Evolutionary conservation across 2,329 filamentous ascomycete species (phyloP), one percentile per base, ranked within the genome.

Genomic region (Teratosphaeria destructans): DNA sequence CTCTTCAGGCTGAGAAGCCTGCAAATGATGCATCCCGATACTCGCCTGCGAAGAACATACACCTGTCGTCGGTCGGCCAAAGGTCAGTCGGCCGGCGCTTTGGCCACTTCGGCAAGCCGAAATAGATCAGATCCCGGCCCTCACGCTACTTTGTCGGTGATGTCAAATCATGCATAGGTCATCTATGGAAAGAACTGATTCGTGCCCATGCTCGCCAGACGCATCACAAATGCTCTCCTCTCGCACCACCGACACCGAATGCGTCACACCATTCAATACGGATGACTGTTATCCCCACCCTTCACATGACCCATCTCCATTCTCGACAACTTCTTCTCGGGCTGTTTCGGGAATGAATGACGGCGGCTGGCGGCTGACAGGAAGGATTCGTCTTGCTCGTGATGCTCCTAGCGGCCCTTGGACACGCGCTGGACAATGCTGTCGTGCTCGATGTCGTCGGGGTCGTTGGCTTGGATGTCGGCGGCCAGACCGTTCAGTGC

Each of bases 391-490:
- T 32, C 53, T 32, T 37, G 53, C 27, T 37, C 56, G 56, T 57
- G 56, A 54, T 56, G 37, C 59, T 62, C 60, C 74, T 78, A 79
- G 67, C 78, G 78, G 62, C 78, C 78, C 76, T 79, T 80, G 72
- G 75, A 75, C 61, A 79, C 78, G 61, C 75, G 73, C 64, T 66
- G 68, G 75, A 90, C 78, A 72, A 93, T 81, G 71, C 79, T 81
- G 65, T 88, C 84, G 76, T 85, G 86, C 79, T 92, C 88, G 72
- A 94, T 88, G 75, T 93, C 89, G 75, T 90, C 87, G 67, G 78
- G 76, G 75, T 93, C 89, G 79, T 92, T 92, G 79, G 88, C 89
- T 81, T 94, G 89, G 70, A 92, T 81, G 74, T 93, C 89, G 69
- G 80, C 78, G 62, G 86, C 87, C 68, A 93, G 78, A 64, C 88